These are phyloP conservation scores for Kuraishia cidri DNA, from an alignment of 805 yeast species.

Conservation along the genomic window DNA sequence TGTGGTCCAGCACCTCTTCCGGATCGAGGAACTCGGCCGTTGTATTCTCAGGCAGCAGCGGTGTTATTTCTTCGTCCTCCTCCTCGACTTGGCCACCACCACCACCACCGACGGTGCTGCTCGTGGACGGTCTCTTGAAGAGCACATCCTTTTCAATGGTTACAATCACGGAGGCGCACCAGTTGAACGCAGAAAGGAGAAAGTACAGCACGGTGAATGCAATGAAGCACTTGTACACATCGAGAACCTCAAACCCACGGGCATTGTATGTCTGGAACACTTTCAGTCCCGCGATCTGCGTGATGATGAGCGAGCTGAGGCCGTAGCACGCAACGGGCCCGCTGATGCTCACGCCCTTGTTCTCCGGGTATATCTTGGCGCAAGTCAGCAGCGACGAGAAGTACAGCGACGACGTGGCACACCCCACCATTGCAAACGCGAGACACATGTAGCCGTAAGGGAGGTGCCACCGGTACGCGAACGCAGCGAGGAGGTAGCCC, in stretches of 20 bases:
- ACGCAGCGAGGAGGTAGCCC: constrained; percentile 48
- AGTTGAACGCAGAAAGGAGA: constrained; percentile 47
- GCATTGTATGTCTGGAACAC: constrained; percentile 21
- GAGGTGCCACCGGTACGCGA: constrained; percentile 18
- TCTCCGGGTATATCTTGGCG: constrained; percentile 74
- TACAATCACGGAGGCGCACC: constrained; percentile 57
- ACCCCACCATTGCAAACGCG: constrained; percentile 53
- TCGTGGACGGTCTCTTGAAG: constrained; percentile 16
- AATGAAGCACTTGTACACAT: constrained; percentile 42
- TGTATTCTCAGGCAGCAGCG: constrained; percentile 18
- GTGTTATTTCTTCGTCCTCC: constrained; percentile 13
- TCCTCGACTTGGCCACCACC: constrained; percentile 1
- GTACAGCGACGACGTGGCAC: constrained; percentile 66
- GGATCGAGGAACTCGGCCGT: constrained; percentile 11
- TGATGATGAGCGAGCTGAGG: constrained; percentile 64
- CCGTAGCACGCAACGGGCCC: constrained; percentile 89
- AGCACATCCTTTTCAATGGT: constrained; percentile 43
- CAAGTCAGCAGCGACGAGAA: constrained; percentile 70
- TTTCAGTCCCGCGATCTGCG: constrained; percentile 44
- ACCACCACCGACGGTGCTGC: constrained; percentile 1
- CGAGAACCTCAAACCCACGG: constrained; percentile 18
- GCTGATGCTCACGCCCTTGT: constrained; percentile 75
- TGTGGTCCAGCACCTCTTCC: constrained; percentile 10
- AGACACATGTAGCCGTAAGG: constrained; percentile 28
- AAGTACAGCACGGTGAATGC: constrained; percentile 46